phyloP scores from a whole-genome alignment of 345 rosid genomes.

The Eucalyptus lansdowneana region DNA sequence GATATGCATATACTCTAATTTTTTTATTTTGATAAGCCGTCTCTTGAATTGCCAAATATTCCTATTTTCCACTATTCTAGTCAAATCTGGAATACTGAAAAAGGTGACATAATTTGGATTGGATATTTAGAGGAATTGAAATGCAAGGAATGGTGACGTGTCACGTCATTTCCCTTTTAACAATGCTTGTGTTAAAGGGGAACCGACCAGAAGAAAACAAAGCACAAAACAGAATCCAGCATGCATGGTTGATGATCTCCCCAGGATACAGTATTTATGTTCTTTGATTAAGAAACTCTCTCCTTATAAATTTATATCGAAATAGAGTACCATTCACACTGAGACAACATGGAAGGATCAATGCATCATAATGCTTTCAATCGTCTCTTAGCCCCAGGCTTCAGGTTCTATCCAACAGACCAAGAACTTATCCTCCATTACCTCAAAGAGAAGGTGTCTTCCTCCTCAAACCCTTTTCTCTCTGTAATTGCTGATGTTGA shows the following conservation, averaged over 20 bases:
- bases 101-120: neutral
- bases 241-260: neutral
- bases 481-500: slow-evolving; percentile 25
- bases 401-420: slow-evolving; percentile 39
- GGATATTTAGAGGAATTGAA: neutral
- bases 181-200: neutral
- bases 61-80: neutral
- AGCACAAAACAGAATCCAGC: neutral
- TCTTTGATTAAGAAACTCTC: neutral
- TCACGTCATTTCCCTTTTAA: neutral
- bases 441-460: slow-evolving; percentile 10
- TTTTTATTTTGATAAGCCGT: neutral
- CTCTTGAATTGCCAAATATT: neutral
- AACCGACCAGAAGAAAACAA: neutral
- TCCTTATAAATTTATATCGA: neutral
- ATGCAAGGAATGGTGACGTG: neutral
- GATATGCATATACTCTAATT: too few relatives aligned
- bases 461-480: slow-evolving; percentile 2
- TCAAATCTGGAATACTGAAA: neutral
- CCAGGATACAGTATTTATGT: neutral
- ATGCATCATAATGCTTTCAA: neutral
- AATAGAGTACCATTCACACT: neutral
- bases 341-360: neutral
- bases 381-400: slow-evolving; percentile 12
- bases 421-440: slow-evolving; percentile 27